These are phyloP conservation scores for Gamsiella multidivaricata DNA, from an alignment of 192 early-diverging fungal species.

Conservation along the genomic window DNA sequence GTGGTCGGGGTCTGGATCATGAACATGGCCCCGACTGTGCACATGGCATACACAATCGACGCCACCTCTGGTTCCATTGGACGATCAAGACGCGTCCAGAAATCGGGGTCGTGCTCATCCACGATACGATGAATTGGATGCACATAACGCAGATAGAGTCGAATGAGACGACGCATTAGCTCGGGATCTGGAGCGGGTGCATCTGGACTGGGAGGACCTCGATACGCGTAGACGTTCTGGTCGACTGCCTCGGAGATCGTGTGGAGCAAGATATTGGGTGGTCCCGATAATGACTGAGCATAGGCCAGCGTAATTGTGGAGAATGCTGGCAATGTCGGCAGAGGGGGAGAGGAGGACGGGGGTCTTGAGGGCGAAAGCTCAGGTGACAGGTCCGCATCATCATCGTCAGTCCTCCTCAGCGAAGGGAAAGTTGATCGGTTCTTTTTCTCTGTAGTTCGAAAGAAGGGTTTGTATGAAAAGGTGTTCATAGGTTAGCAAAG, in stretches of 20 bases:
- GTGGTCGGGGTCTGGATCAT: not conserved
- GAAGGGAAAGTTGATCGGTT: not conserved
- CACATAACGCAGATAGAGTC: slow-evolving; percentile 27
- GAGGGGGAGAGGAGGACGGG: no score
- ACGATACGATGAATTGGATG: slow-evolving; percentile 35
- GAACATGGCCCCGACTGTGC: slow-evolving; percentile 29
- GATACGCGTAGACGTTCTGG: not conserved
- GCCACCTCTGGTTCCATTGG: slow-evolving; percentile 25
- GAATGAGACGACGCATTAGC: slow-evolving; percentile 20
- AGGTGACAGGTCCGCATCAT: not conserved
- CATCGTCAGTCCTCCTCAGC: slow-evolving; percentile 1
- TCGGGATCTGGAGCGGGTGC: slow-evolving; percentile 1
- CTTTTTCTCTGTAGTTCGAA: slow-evolving; percentile 10
- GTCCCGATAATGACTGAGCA: slow-evolving; percentile 1
- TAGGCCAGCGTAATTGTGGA: not conserved
- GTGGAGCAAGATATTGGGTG: slow-evolving; percentile 25
- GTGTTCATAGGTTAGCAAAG: no score
- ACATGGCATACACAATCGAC: slow-evolving; percentile 47
- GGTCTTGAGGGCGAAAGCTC: not conserved
- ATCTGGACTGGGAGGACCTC: not conserved
- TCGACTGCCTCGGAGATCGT: slow-evolving; percentile 17
- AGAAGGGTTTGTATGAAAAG: no score
- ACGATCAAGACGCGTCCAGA: slow-evolving; percentile 35
- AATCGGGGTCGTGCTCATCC: slow-evolving; percentile 18
- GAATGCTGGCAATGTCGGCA: no score